These are phyloP conservation scores for Gautieria morchelliformis DNA, from an alignment of 768 basidiomycete species.

Conservation along the genomic window DNA sequence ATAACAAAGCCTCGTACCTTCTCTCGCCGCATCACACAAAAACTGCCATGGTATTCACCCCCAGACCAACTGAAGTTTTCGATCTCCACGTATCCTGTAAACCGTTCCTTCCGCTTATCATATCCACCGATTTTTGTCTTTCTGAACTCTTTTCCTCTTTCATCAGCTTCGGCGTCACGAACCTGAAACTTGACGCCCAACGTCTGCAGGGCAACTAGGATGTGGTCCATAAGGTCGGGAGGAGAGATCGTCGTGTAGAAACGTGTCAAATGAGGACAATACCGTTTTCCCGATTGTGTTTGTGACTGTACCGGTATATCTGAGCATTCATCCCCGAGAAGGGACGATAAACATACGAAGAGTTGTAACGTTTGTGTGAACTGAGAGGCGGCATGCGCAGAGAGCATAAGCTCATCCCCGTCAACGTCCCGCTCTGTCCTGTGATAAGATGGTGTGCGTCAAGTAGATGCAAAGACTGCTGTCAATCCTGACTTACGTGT, in stretches of 20 bases:
- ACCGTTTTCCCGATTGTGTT: slow-evolving; percentile 65
- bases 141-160: neutral
- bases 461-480: neutral
- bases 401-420: slow-evolving; percentile 51
- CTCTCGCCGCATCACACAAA: slow-evolving; percentile 63
- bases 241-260: slow-evolving; percentile 65
- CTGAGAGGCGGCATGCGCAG: slow-evolving; percentile 49
- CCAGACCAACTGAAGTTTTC: slow-evolving; percentile 48
- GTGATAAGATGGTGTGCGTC: slow-evolving; percentile 9
- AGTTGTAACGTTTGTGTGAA: slow-evolving; percentile 76
- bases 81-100: slow-evolving; percentile 68
- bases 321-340: neutral
- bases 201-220: slow-evolving; percentile 38
- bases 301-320: slow-evolving; percentile 46
- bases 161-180: neutral
- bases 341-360: slow-evolving; percentile 46
- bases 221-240: slow-evolving; percentile 37
- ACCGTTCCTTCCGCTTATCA: slow-evolving; percentile 52
- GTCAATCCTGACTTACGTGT: slow-evolving; percentile 19
- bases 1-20: slow-evolving; percentile 33
- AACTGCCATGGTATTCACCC: slow-evolving; percentile 36
- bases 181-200: slow-evolving; percentile 34
- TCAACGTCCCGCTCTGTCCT: slow-evolving; percentile 37
- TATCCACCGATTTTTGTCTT: slow-evolving; percentile 49
- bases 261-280: slow-evolving; percentile 68